Base-by-base conservation (phyloP, 805 yeast species). In the Kuraishia cidri region DNA sequence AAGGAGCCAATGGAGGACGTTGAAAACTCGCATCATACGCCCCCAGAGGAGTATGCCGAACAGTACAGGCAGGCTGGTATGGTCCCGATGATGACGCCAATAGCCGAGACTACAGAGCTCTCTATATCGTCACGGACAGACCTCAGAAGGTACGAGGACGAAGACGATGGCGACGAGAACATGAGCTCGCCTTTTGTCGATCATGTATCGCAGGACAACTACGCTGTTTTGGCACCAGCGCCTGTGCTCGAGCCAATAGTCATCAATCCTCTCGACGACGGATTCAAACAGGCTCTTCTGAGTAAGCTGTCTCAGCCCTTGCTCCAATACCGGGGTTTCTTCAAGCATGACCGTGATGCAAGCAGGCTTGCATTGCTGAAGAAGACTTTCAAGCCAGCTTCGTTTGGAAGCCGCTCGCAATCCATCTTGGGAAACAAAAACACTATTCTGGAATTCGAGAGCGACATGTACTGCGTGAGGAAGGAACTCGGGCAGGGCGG, bases 401-500 rank as follows among this genome's bases (percentile, higher is more conserved):
- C 7, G 7, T 7, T 10, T 7, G 23, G 23, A 20, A 20, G 10
- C 9, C n/a, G n/a, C n/a, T n/a, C n/a, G n/a, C n/a, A n/a, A n/a
- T n/a, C n/a, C n/a, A 20, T 20, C 15, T 3, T 50, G 44, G 62
- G 62, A 1, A 46, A 46, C 23, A 48, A 42, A 18, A 48, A 56
- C 23, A 58, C 75, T 0, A 60, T 72, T 38, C 41, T 73, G 10
- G 68, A 69, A 35, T 61, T 63, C 35, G 54, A 50, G 20, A 62
- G 58, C 18, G 67, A 62, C 25, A 54, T 66, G 4, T 69, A 52
- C 40, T 70, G 73, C 37, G 51, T 79, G 34, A 62, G 67, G 18
- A 58, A 61, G 30, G 72, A 74, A 44, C 55, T 87, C 9, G 95
- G 95, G 0, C 70, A 69, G 45, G 94, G 94, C n/a, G 92, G 88